phyloP scores from a whole-genome alignment of 345 rosid species.

The Dimocarpus longan region DNA sequence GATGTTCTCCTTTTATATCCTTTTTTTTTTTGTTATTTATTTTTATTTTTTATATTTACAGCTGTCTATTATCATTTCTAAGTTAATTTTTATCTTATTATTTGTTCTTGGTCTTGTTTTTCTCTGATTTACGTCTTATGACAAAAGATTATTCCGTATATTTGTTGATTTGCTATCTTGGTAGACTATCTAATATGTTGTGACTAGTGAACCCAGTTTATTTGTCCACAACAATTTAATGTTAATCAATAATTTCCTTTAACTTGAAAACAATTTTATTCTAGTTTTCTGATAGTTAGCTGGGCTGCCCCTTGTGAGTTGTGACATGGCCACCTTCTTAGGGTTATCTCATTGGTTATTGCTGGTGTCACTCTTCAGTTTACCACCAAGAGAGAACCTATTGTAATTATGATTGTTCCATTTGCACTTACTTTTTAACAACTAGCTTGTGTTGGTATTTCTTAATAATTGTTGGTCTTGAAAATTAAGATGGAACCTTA shows the following conservation, averaged over 20 bases:
- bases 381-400: not conserved
- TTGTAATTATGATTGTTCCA: not conserved
- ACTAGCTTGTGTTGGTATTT: not conserved
- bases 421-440: not conserved
- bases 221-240: not conserved
- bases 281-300: not conserved
- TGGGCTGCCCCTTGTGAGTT: not conserved
- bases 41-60: too few species aligned
- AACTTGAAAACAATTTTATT: not conserved
- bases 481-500: not conserved
- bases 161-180: not conserved
- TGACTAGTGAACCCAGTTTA: not conserved
- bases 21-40: too few species aligned
- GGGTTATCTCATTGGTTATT: not conserved
- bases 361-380: not conserved
- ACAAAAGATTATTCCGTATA: not conserved
- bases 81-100: not conserved
- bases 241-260: not conserved
- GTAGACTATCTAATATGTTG: not conserved
- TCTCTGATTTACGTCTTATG: not conserved
- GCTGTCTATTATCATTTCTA: not conserved
- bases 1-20: conserved; percentile 3
- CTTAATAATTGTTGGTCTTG: not conserved
- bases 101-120: not conserved
- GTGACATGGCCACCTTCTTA: not conserved